A percentile compares a stretch with the other conserved stretches of the same genome.
phyloP scores from a whole-genome alignment of 1,139 yeast genomes.

The Scheffersomyces illinoinensis region DNA sequence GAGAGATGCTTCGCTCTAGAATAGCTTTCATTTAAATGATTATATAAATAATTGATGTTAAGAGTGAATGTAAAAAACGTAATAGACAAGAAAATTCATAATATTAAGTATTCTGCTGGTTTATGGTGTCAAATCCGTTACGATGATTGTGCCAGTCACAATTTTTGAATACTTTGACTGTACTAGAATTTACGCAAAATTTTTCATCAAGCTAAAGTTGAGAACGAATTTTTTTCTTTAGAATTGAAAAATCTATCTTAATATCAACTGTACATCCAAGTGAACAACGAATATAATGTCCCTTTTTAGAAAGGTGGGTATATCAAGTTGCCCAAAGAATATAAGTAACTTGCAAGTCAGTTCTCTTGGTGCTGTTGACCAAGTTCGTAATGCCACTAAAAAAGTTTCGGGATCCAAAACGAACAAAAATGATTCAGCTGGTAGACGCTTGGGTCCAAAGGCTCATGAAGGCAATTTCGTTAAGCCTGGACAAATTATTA shows the following conservation, averaged over 20 bases:
- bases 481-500: constrained; percentile 82
- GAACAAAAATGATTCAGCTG: constrained; percentile 91
- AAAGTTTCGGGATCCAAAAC: constrained; percentile 93
- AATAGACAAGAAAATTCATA: too few species aligned
- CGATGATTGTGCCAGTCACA: background rate
- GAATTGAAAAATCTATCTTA: background rate
- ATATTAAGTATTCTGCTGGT: background rate
- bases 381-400: constrained; percentile 88
- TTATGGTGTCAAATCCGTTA: background rate
- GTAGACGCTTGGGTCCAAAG: constrained; percentile 92
- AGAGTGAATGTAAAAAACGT: background rate
- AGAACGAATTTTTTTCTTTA: background rate
- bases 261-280: background rate
- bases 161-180: background rate
- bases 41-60: too few species aligned
- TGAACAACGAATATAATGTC: background rate
- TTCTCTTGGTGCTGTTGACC: constrained; percentile 23
- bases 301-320: background rate
- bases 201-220: background rate
- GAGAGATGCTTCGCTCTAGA: constrained; percentile 41
- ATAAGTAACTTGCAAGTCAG: background rate
- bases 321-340: background rate
- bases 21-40: too few species aligned
- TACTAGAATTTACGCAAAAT: background rate
- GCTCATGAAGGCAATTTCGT: constrained; percentile 69